Base-by-base conservation (phyloP, 495 filamentous ascomycete genomes). In the Aspergillus panamensis region DNA sequence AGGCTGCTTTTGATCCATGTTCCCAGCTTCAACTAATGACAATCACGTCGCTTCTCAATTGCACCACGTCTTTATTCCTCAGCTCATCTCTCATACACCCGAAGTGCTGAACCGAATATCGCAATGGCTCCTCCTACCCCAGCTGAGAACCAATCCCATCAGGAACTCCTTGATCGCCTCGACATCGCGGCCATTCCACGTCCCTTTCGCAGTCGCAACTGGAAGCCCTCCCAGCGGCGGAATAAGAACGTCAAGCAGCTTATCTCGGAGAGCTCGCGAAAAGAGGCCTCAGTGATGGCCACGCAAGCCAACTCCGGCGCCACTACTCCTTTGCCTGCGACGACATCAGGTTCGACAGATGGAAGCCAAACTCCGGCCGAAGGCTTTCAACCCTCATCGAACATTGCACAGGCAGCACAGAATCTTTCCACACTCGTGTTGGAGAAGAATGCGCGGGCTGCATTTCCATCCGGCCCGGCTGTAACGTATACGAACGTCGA, bases 211-310 rank as follows among this genome's bases (percentile, higher is more conserved):
- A 96, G 91, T 66, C 77, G 87, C 0, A 72, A 85, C 67, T 98
- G 93, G 93, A 90, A 87, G 60, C 89, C 95, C 16, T 88, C 92
- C 55, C 88, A 91, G 71, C 91, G 94, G 13, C 91, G 94, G 70
- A 97, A 97, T 80, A 97, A 97, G 77, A 96, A 95, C 67, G 86
- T 97, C 73, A 97, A 97, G 73, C 90, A 96, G 68, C 91, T 97
- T 57, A 80, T 98, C 59, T 85, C 90, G n/a, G 94, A 98, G 62
- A 90, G 86, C 29, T 80, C 87, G 20, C 85, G 91, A 37, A 92
- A 91, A 68, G 87, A 93, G 75, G 88, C 89, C 8, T 89, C 87
- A 5, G 82, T 88, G 14, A 78, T 91, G 61, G 84, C 83, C 8
- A 94, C 90, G 0, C 90, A 94, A 55, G 84, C 84, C 62, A 91